Base-by-base conservation (phyloP, 176 grass and related monocot genomes). In the Ensete ventricosum region DNA sequence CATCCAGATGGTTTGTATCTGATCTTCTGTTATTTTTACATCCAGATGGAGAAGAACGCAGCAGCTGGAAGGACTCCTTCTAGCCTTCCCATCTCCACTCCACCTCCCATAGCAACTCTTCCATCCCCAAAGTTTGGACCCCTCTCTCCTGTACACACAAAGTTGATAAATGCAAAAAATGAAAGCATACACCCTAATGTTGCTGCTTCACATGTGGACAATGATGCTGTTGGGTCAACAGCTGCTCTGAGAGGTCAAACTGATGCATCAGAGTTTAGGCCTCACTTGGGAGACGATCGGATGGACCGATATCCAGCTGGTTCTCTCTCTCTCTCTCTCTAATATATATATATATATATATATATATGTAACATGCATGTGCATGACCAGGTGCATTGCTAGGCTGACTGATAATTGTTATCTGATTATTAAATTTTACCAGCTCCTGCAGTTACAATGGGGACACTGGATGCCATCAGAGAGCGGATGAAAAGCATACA, bases 401-500 rank as follows among this genome's bases (percentile, higher is more conserved):
- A 13, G 3, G 29, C 60, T 55, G 16, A 62, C 74, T 57, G 2
- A 29, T 60, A 77, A 2, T 11, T 52, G 10, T 2, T 17, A 25
- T 76, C 20, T 57, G 7, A 57, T 17, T 77, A 2, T 62, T 50
- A 52, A 52, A 7, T 72, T 22, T 59, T 72, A 54, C 29, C 64
- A 55, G 70, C 62, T 65, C 71, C 71, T 49, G 49, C 83, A 73
- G 74, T 78, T 77, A 74, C 74, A 53, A 55, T 73, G 48, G 78
- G 77, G 48, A 76, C 83, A 7, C 66, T 78, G 11, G 83, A 71
- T 82, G 95, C 95, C 63, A 88, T 99, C 55, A 89, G 95, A 77
- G 95, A 99, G 77, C 87, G 95, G 79, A 99, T 99, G 95, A 99
- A 90, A 91, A 99, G 88, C 76, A 99, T 99, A 54, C 95, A 99